Base-by-base conservation (phyloP, 2,329 filamentous ascomycete genomes). In the Pseudocercospora crystallina region DNA sequence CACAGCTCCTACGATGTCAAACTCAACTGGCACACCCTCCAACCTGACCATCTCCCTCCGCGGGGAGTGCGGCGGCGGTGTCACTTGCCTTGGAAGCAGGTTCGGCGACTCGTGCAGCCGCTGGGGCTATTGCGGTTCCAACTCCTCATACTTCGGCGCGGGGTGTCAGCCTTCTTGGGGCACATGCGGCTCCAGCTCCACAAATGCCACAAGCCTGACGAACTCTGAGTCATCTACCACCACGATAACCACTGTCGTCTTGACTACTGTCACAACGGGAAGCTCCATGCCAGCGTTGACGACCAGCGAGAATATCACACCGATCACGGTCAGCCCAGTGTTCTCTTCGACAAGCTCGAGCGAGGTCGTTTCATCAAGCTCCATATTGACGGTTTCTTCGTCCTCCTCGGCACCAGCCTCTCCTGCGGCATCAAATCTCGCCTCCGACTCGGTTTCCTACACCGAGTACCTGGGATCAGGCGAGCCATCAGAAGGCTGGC, bases 91-190 rank as follows among this genome's bases (percentile, higher is more conserved):
- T 13, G 43, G 43, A 17, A 36, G 31, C 11, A 11, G 9, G n/a
- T 46, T 36, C 20, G 43, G 43, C n/a, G 43, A 46, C 12, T 37
- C 33, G 20, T 46, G 43, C 20, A 36, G 32, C 12, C 8, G 38
- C 29, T 46, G 34, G 33, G 43, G 43, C 12, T 46, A 31, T 30
- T 46, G 43, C 31, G 43, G 43, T 9, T 30, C 33, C 14, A 26
- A 46, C 26, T 9, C 34, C 5, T 37, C 41, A 13, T 47, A 51
- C 47, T 57, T 47, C 33, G 59, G 55, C 17, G 41, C 36, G 26
- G 59, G 59, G 10, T 62, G 59, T 49, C 59, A 61, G 40, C 29
- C 52, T 32, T 48, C 46, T 8, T 61, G 59, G 30, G 59, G 57
- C 12, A 32, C 43, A 9, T 60, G 57, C 39, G 45, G 52, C n/a